Base-by-base conservation (phyloP, 345 rosid genomes). In the Cardiospermum halicacabum region DNA sequence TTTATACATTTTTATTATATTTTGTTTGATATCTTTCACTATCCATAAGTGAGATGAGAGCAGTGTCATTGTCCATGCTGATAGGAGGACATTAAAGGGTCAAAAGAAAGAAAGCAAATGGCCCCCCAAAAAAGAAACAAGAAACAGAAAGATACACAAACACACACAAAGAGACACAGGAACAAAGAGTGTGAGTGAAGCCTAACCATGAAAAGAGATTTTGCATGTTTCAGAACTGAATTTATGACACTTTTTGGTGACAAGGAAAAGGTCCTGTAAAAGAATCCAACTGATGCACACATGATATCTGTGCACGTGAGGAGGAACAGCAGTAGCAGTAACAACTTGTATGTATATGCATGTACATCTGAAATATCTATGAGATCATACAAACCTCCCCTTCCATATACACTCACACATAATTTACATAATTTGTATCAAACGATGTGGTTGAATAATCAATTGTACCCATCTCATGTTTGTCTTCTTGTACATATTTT, bases 261-360 rank as follows among this genome's bases (percentile, higher is more conserved):
- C 31, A 36, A 34, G 27, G 48, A 32, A 61, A 34, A 24, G 34
- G 30, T 36, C 32, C 32, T 24, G 48, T 8, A 21, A 36, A 64
- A 45, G 50, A 45, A 64, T 51, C 37, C 58, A 51, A 64, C 49
- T 25, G 56, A 11, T 21, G n/a, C n/a, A n/a, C n/a, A n/a, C n/a
- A 37, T 36, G 31, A 19, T 32, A 37, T 51, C 58, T 53, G 49
- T 51, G 60, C 70, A 67, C 72, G 65, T 59, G 60, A 68, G 51
- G 32, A 45, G 51, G 40, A 34, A 53, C 25, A 12, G 50, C 50
- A 45, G n/a, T 5, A 42, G 18, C 48, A 42, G n/a, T n/a, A n/a
- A n/a, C 50, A 45, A 45, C 7, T 45, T 45, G 50, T 43, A 11
- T 43, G 12, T 13, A 53, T 12, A 11, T 43, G 48, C 4, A 53